Evolutionary conservation across 2,329 filamentous ascomycete genomes (phyloP).

Genomic region (Coniochaeta ligniaria): DNA sequence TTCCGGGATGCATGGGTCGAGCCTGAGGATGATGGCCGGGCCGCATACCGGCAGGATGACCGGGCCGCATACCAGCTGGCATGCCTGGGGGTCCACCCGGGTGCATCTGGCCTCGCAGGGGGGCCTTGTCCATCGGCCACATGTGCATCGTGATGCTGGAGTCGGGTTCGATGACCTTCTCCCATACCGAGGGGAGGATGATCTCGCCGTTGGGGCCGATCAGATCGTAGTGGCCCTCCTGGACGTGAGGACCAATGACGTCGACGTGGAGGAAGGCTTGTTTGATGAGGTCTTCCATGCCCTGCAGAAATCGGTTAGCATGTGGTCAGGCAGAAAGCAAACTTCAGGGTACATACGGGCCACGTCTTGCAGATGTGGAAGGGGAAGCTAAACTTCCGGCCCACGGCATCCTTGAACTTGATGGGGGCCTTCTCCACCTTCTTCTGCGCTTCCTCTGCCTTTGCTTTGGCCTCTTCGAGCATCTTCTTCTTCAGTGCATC

Average conservation of each 20-base stretch:
- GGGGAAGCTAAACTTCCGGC: constrained; percentile 87
- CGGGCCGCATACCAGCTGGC: constrained; percentile 7
- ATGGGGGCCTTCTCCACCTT: constrained; percentile 65
- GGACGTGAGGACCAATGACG: constrained; percentile 66
- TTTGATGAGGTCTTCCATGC: constrained; percentile 80
- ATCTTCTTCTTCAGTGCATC: constrained; percentile 45
- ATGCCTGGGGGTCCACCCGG: neutral
- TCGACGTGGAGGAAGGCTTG: constrained; percentile 79
- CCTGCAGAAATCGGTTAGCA: constrained; percentile 35
- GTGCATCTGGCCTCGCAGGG: constrained; percentile 12
- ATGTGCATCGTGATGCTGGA: constrained; percentile 56
- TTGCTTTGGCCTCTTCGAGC: constrained; percentile 36
- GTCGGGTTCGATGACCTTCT: constrained; percentile 72
- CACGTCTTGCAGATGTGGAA: constrained; percentile 80
- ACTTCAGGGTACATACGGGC: constrained; percentile 44
- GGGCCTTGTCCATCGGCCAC: constrained; percentile 47
- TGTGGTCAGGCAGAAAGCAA: neutral
- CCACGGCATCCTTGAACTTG: constrained; percentile 85
- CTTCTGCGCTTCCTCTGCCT: constrained; percentile 34
- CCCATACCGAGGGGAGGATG: constrained; percentile 76
- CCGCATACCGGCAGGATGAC: constrained; percentile 5
- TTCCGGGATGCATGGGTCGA: constrained; percentile 3
- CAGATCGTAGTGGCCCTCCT: constrained; percentile 73
- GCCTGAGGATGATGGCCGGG: neutral
- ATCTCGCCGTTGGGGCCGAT: constrained; percentile 75